Evolutionary conservation across 2,329 filamentous ascomycete species (phyloP), one percentile per base, ranked within the genome.

Genomic region (Trichoderma aggressivum): DNA sequence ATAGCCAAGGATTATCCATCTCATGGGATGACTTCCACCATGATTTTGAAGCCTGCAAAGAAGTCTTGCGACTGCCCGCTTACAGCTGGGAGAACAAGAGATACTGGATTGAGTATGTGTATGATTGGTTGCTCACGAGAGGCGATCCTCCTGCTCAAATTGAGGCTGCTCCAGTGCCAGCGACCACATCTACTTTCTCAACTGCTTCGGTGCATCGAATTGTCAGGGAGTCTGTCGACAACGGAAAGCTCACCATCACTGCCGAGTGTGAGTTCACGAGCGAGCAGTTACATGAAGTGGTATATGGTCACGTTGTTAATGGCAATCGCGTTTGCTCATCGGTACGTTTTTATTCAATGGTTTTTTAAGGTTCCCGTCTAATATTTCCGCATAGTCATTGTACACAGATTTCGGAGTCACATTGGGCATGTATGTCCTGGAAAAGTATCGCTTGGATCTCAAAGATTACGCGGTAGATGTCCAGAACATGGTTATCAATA

Each of bases 61-160:
- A 70, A 11, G 70, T 94, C 14, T 80, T 93, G 6, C 81, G 87
- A 2, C 82, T 94, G 1, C 92, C 92, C 0, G 86, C 87, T 3
- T 94, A 94, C 77, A 86, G 85, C 1, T 94, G 91, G 81, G 90
- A 94, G 75, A 84, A 89, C 75, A 93, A 93, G 84, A 90, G 88
- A 74, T 93, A 94, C 79, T 90, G 88, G 87, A 84, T 89, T 34
- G 82, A 86, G 75, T 89, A 89, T 74, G 81, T 86, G 70, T 91
- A 92, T 72, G 90, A 94, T 79, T 94, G 90, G 90, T 86, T 86
- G 12, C 83, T 94, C 84, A 70, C 68, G 11, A 82, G 85, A 24
- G 82, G 89, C 61, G 84, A 70, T 47, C 58, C 86, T 85, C 69
- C 62, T 4, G 26, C 8, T 6, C 50, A 67, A 28, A 11, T 21